A percentile compares a stretch with the other conserved stretches of the same genome.
Conservation (phyloP, 1,284 basidiomycete species). For the Leccinum huronense region DNA sequence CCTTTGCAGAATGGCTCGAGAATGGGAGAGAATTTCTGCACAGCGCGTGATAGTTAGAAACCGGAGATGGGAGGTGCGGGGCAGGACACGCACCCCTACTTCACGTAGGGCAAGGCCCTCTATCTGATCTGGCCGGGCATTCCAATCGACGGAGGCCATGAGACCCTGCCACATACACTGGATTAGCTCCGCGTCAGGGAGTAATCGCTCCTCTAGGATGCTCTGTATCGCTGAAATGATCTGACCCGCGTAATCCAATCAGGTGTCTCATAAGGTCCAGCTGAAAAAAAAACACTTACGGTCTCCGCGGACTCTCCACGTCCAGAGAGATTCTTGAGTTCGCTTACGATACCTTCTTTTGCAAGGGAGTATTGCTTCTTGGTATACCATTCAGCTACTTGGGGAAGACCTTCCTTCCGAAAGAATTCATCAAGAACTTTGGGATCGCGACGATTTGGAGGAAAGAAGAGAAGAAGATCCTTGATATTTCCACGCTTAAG, state of each 20-base stretch:
- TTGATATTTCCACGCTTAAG: constrained; percentile 84
- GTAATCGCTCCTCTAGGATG: constrained; percentile 64
- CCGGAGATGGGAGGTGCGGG: background rate
- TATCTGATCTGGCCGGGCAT: constrained; percentile 84
- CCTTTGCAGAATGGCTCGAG: constrained; percentile 86
- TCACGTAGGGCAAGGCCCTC: constrained; percentile 82
- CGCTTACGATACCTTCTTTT: constrained; percentile 64
- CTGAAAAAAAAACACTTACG: constrained; percentile 41
- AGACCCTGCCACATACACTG: constrained; percentile 91
- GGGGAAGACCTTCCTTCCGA: constrained; percentile 71
- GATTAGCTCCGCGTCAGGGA: constrained; percentile 82
- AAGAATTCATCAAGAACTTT: constrained; percentile 83
- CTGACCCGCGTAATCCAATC: constrained; percentile 39
- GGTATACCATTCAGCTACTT: constrained; percentile 88
- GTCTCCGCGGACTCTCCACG: constrained; percentile 62
- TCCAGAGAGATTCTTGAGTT: constrained; percentile 59
- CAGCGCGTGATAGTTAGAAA: constrained; percentile 6
- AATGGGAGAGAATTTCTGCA: constrained; percentile 77
- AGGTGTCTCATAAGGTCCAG: constrained; percentile 9
- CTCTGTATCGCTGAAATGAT: constrained; percentile 72
- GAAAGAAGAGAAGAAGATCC: constrained; percentile 87
- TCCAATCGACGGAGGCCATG: constrained; percentile 85
- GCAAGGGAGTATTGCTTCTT: constrained; percentile 80
- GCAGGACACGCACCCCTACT: constrained; percentile 59
- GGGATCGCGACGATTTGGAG: constrained; percentile 72